Conservation (phyloP, 345 rosid genomes). For the Cardamine occulta region DNA sequence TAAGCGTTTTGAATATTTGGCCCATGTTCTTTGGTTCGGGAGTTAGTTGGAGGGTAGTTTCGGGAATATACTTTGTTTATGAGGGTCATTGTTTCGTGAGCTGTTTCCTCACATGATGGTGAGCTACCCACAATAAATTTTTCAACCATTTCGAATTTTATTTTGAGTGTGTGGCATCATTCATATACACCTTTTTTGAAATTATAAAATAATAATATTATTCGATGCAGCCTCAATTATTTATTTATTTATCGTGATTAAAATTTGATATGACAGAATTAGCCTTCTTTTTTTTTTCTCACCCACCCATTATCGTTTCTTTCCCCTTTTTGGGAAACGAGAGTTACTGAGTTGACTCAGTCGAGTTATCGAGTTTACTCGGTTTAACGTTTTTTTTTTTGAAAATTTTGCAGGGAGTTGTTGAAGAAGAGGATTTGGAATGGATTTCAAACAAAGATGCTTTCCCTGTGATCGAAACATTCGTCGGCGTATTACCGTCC, state of each 20-base stretch:
- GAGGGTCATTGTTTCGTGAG: conserved; percentile 50
- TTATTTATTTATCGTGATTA: background rate
- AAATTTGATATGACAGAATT: conserved; percentile 15
- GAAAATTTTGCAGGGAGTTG: conserved; percentile 48
- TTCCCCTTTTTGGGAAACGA: conserved; percentile 3
- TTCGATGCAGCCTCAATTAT: conserved; percentile 18
- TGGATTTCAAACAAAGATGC: conserved; percentile 80
- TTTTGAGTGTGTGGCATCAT: background rate
- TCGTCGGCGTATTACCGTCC: conserved; percentile 44
- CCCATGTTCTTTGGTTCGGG: background rate
- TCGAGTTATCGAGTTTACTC: conserved; percentile 37
- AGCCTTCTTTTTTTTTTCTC: conserved; percentile 13
- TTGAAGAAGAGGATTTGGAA: conserved; percentile 78
- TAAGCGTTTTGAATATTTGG: background rate
- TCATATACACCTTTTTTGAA: background rate
- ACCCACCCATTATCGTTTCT: background rate
- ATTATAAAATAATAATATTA: background rate
- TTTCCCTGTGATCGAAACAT: conserved; percentile 73
- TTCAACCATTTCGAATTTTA: conserved; percentile 30
- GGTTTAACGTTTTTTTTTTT: background rate
- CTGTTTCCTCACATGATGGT: conserved; percentile 54
- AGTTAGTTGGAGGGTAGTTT: conserved; percentile 42
- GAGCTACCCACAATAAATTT: conserved; percentile 45
- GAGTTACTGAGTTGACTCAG: conserved; percentile 3
- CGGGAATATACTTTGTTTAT: background rate